Evolutionary conservation across 345 rosid genomes (phyloP), one percentile per base, ranked within the genome.

Genomic region (Brassica incana): DNA sequence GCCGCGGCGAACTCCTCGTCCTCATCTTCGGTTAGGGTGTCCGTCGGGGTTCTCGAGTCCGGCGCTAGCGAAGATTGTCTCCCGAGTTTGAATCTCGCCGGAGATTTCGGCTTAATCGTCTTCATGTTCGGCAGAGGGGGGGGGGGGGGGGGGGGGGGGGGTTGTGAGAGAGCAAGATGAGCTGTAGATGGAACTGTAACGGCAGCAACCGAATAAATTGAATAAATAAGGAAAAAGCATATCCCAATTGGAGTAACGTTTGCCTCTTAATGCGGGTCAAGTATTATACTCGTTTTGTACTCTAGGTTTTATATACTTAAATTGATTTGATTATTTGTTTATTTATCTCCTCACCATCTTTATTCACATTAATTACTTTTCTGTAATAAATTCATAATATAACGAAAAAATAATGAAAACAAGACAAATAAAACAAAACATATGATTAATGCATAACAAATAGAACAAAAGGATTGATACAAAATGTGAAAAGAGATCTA

Each of bases 61-160:
- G 61, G 61, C 10, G 61, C 61, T 54, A 54, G 6, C 1, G 61
- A 54, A 7, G 61, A 54, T 54, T 54, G 61, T 10, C 61, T 54
- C 16, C 61, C 61, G 4, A 88, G 82, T 65, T 86, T 76, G 83
- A 92, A 90, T 73, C 87, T 77, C 43, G 83, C 82, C 56, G 91
- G 82, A 15, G 88, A 87, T 76, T 73, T 84, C 3, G 84, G 76
- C 25, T 59, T 75, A 80, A 74, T 62, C 78, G 81, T 76, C 80
- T 78, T 76, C 83, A 76, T 80, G 65, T 60, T 73, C 35, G 14
- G 43, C 30, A 29, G 75, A 48, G 40, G 36, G 36, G 68, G 38
- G 82, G 62, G 68, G 36, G 36, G 40, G 36, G 36, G 68, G 38
- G 82, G 62, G 36, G 36, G 40, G 36, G 36, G 68, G 38, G 82